Conservation (phyloP, 345 rosid genomes). For the Salix dunnii region DNA sequence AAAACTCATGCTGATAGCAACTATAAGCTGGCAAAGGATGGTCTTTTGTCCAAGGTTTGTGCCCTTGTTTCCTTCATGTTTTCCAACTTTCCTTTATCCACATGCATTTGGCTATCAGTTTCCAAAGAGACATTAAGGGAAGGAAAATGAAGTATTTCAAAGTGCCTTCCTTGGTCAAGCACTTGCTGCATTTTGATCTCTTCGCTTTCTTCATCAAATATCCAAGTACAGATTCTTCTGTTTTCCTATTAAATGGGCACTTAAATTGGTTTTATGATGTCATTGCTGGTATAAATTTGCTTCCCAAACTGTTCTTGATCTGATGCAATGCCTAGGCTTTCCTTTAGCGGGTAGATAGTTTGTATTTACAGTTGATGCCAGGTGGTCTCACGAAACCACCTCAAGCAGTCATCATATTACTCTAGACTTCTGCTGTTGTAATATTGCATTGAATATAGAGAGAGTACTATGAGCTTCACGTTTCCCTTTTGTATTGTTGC, state of each 20-base stretch:
- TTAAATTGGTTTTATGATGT: neutral
- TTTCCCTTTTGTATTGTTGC: neutral
- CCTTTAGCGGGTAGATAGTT: neutral
- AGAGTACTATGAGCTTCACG: neutral
- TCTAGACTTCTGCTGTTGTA: neutral
- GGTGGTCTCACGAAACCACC: neutral
- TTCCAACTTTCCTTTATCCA: neutral
- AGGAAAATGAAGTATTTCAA: neutral
- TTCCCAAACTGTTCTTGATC: neutral
- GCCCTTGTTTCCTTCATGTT: neutral
- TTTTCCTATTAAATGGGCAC: neutral
- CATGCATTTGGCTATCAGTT: neutral
- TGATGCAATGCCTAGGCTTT: neutral
- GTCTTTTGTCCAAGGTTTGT: slow-evolving; percentile 67
- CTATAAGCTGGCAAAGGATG: slow-evolving; percentile 79
- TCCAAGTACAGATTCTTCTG: neutral
- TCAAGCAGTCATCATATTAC: neutral
- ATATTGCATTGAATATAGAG: neutral
- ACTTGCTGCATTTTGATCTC: slow-evolving; percentile 6
- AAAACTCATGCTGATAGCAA: slow-evolving; percentile 81
- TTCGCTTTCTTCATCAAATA: neutral
- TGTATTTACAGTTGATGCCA: neutral
- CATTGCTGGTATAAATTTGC: neutral
- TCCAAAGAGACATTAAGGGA: neutral
- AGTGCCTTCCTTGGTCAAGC: neutral